phyloP scores from a whole-genome alignment of 345 rosid species.

The Citrus maxima region DNA sequence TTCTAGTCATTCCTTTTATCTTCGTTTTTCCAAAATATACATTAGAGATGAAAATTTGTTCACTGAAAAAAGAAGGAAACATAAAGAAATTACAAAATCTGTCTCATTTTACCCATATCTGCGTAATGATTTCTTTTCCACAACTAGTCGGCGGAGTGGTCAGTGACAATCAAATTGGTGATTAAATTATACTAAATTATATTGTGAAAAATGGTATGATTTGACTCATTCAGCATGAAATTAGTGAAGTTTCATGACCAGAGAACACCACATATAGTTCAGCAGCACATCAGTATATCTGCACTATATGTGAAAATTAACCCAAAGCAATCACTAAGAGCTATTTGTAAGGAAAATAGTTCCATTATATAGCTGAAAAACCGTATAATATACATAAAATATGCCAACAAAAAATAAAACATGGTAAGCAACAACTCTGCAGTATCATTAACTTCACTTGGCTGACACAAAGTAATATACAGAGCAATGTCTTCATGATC shows the following conservation, averaged over 20 bases:
- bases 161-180: neutral
- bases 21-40: conserved; percentile 1
- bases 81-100: neutral
- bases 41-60: conserved; percentile 2
- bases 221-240: neutral
- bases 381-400: neutral
- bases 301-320: neutral
- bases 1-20: neutral
- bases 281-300: neutral
- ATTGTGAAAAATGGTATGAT: neutral
- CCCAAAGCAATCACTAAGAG: neutral
- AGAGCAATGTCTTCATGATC: conserved; percentile 5
- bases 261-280: neutral
- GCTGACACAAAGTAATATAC: conserved; percentile 3
- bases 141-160: neutral
- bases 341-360: neutral
- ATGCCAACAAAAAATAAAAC: neutral
- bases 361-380: neutral
- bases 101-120: neutral
- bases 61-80: conserved; percentile 2
- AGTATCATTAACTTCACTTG: neutral
- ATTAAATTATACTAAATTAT: neutral
- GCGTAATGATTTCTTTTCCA: neutral
- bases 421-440: neutral
- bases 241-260: neutral